phyloP scores from a whole-genome alignment of 192 early-diverging fungal species.

The Linnemannia zychae region DNA sequence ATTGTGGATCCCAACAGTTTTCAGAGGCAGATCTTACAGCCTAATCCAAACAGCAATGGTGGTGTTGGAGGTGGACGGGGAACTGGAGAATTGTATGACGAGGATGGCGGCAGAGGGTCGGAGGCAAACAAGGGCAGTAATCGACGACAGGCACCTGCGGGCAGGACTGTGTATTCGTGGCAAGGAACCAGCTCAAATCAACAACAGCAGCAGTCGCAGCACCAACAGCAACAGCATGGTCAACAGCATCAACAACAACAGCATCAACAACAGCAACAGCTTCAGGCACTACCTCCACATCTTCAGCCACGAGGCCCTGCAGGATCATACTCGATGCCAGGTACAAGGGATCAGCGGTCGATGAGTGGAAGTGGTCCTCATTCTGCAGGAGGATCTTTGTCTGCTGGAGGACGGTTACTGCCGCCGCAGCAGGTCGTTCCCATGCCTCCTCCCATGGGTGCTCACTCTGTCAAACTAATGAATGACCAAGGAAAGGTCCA shows the following conservation, averaged over 20 bases:
- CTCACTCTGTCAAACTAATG: constrained; percentile 39
- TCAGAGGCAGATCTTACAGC: constrained; percentile 45
- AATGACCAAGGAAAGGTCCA: constrained; percentile 37
- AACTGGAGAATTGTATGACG: constrained; percentile 29
- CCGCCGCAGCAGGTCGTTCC: background rate
- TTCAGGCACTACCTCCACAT: background rate
- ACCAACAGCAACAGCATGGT: constrained; percentile 31
- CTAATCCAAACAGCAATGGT: constrained; percentile 22
- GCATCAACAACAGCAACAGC: constrained; percentile 15
- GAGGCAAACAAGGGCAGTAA: constrained; percentile 13
- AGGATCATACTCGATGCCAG: constrained; percentile 49
- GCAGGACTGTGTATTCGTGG: constrained; percentile 53
- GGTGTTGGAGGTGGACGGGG: constrained; percentile 15
- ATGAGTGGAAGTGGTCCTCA: constrained; percentile 15
- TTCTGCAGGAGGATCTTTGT: constrained; percentile 25
- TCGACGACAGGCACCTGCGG: constrained; percentile 40
- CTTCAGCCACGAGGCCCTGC: constrained; percentile 14
- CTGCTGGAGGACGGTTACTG: constrained; percentile 22
- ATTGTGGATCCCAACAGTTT: constrained; percentile 56
- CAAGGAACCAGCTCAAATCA: constrained; percentile 42
- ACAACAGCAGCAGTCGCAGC: constrained; percentile 24
- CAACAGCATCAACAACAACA: constrained; percentile 28
- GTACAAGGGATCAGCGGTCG: constrained; percentile 23
- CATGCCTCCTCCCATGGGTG: constrained; percentile 31
- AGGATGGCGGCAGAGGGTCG: constrained; percentile 12